Evolutionary conservation across 805 yeast species (phyloP).

Genomic region (Maudiozyma bulderi): DNA sequence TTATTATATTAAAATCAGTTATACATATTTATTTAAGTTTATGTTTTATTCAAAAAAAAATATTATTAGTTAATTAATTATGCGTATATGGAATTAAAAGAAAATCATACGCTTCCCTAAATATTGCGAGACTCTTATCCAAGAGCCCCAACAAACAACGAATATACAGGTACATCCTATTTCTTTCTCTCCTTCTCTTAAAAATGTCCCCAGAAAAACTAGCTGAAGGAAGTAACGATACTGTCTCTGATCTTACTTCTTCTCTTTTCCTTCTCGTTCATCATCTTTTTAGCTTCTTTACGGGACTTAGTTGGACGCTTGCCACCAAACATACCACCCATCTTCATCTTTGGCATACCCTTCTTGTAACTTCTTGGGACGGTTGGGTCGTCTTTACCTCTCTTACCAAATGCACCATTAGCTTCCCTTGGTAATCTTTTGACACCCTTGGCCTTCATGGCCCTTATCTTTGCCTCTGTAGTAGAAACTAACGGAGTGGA

Average conservation of each 20-base stretch:
- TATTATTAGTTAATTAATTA: too few species aligned
- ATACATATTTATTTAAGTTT: too few species aligned
- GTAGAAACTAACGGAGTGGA: not conserved
- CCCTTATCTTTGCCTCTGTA: not conserved
- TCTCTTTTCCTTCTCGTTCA: not conserved
- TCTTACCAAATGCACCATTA: not conserved
- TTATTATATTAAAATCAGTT: too few species aligned
- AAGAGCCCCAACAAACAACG: too few species aligned
- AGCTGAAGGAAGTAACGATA: not conserved
- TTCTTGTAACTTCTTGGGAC: not conserved
- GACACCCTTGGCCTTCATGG: not conserved
- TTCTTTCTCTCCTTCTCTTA: too few species aligned
- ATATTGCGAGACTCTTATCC: too few species aligned
- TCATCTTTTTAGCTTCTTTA: not conserved
- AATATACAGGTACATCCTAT: too few species aligned
- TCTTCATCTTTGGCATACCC: not conserved
- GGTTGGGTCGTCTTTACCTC: not conserved
- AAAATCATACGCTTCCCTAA: too few species aligned
- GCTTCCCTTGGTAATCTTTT: not conserved
- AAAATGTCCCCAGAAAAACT: too few species aligned
- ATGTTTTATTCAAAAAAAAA: too few species aligned
- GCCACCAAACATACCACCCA: not conserved
- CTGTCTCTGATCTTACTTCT: not conserved
- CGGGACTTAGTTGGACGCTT: not conserved
- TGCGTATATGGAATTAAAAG: too few species aligned